A percentile compares a stretch with the other conserved stretches of the same genome.
phyloP scores from a whole-genome alignment of 1,284 basidiomycete species.

The Cutaneotrichosporon sp. region DNA sequence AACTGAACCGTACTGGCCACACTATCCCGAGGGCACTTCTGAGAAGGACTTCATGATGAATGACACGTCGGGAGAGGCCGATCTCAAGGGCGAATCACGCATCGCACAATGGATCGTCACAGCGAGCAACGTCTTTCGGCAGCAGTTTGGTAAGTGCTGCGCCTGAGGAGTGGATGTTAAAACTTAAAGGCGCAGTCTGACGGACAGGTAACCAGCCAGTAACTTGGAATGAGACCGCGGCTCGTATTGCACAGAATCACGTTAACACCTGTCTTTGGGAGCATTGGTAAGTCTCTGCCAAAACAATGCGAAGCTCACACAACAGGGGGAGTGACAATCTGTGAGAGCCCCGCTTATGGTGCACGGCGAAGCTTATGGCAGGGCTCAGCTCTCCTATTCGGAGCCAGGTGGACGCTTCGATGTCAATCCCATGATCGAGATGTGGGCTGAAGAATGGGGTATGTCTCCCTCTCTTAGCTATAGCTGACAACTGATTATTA shows the following conservation, averaged over 20 bases:
- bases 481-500: constrained; percentile 14
- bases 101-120: constrained; percentile 13
- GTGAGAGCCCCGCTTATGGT: background rate
- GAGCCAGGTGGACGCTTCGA: constrained; percentile 5
- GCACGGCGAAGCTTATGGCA: background rate
- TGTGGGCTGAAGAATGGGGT: constrained; percentile 20
- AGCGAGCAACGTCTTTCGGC: constrained; percentile 11
- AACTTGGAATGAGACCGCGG: constrained; percentile 15
- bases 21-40: constrained; percentile 6
- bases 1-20: constrained; percentile 15
- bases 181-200: too few relatives aligned
- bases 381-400: constrained; percentile 5
- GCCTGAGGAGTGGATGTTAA: background rate
- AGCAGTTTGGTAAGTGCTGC: constrained; percentile 13
- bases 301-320: background rate
- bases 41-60: constrained; percentile 8
- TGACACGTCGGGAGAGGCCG: constrained; percentile 2
- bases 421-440: constrained; percentile 14
- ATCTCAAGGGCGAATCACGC: constrained; percentile 9
- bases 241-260: constrained; percentile 10
- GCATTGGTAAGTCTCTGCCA: constrained; percentile 9
- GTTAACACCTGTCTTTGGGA: constrained; percentile 15
- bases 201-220: too few relatives aligned
- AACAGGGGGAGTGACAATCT: constrained; percentile 16
- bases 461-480: background rate